Base-by-base conservation (phyloP, 371 early-diverging fungal genomes). In the Mortierella sp. region DNA sequence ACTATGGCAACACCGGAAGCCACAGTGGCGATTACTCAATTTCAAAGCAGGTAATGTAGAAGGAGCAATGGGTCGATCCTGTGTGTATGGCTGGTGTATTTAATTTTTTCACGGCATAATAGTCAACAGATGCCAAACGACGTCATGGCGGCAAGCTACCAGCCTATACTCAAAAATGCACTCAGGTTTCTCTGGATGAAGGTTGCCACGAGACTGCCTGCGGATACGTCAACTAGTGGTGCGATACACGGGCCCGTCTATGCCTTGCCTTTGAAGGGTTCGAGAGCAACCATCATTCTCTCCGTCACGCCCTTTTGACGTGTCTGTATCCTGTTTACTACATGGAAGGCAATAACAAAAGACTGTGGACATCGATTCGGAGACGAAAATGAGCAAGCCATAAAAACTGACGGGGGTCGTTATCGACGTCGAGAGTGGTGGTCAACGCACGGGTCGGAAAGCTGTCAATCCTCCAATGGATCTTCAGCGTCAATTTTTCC, bases 181-280 rank as follows among this genome's bases (percentile, higher is more conserved):
- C 52, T 52, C 52, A 52, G 52, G 10, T 52, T 26, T 11, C 52
- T 52, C 52, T 52, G 52, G 52, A 52, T 52, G 26, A 52, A 52
- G 52, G 52, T 11, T 52, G 26, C 52, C 5, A 24, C 10, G 4
- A 52, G 2, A n/a, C n/a, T 7, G 52, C n/a, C 1, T 52, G 52
- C 26, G n/a, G 10, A n/a, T 6, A 26, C 52, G 6, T 4, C 52
- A 52, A 52, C 26, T 26, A 52, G 9, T 52, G 52, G 52, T 52
- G 52, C 52, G 52, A 10, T 3, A 52, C 52, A 52, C n/a, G 26
- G 26, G 26, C 52, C 8, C 52, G 52, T 52, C 52, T 52, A 9
- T 52, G 52, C 26, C 26, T 52, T n/a, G 52, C 52, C 7, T 52
- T 26, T 52, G 24, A 52, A n/a, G 26, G 26, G 52, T 26, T 24